phyloP scores from a whole-genome alignment of 129 eudicot genomes.

The Rutidosis leptorrhynchoides region DNA sequence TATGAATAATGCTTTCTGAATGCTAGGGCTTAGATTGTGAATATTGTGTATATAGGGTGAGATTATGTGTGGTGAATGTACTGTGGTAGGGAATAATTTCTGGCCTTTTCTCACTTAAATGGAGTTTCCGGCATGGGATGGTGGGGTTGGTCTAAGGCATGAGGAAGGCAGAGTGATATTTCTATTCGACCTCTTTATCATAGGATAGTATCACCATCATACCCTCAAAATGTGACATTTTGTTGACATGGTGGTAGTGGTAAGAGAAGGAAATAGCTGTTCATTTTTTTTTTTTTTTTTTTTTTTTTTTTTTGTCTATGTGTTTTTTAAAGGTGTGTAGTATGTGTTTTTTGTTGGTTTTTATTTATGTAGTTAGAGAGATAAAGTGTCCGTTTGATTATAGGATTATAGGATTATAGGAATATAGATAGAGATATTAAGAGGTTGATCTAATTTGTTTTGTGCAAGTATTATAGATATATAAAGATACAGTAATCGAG shows the following conservation, averaged over 20 bases:
- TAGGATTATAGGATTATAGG: too few relatives aligned
- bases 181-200: neutral
- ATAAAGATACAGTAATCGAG: too few relatives aligned
- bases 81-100: neutral
- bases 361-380: neutral
- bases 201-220: neutral
- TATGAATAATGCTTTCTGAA: conserved; percentile 3
- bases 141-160: neutral
- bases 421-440: too few relatives aligned
- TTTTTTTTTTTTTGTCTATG: too few relatives aligned
- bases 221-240: neutral
- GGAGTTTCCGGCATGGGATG: neutral
- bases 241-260: neutral
- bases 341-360: neutral
- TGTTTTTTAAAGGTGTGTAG: neutral
- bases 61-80: neutral
- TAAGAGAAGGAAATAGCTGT: neutral
- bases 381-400: neutral
- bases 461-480: too few relatives aligned
- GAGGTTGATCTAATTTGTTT: too few relatives aligned
- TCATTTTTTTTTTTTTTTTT: too few relatives aligned
- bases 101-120: neutral
- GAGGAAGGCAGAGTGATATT: neutral
- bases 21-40: neutral
- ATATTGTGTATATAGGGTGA: conserved; percentile 3